phyloP scores from a whole-genome alignment of 2,329 filamentous ascomycete genomes.

The Proliferodiscus dingleyae region DNA sequence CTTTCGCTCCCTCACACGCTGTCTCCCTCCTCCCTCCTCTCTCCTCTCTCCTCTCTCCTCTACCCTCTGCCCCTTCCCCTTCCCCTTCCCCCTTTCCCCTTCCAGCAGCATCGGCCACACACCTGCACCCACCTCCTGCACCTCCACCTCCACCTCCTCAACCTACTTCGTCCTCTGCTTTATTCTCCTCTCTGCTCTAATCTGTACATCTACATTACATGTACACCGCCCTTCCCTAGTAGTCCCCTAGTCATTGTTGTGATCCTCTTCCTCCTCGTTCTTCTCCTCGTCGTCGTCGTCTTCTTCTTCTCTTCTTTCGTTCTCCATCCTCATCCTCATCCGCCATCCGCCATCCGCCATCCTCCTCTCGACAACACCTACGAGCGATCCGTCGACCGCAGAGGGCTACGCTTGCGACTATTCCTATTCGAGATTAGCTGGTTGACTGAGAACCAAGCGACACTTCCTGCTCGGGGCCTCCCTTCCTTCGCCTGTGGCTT shows the following conservation, averaged over 20 bases:
- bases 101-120: no score
- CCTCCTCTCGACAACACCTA: no score
- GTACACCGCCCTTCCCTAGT: conserved; percentile 21
- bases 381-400: conserved; percentile 14
- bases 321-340: conserved; percentile 11
- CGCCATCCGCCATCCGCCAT: not conserved
- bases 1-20: conserved; percentile 16
- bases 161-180: conserved; percentile 8
- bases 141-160: conserved; percentile 2
- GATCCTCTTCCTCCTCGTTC: no score
- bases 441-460: not conserved
- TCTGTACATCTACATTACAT: no score
- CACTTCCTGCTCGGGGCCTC: not conserved
- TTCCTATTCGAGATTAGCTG: not conserved
- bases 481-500: conserved; percentile 2
- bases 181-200: no score
- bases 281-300: no score
- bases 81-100: no score
- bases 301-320: no score
- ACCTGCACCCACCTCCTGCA: not conserved
- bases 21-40: conserved; percentile 17
- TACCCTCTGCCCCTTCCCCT: conserved; percentile 2
- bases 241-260: conserved; percentile 12
- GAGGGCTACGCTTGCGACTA: conserved; percentile 4
- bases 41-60: conserved; percentile 8